Base-by-base conservation (phyloP, 140 eudicot genomes). In the Ambrosia hybrid region DNA sequence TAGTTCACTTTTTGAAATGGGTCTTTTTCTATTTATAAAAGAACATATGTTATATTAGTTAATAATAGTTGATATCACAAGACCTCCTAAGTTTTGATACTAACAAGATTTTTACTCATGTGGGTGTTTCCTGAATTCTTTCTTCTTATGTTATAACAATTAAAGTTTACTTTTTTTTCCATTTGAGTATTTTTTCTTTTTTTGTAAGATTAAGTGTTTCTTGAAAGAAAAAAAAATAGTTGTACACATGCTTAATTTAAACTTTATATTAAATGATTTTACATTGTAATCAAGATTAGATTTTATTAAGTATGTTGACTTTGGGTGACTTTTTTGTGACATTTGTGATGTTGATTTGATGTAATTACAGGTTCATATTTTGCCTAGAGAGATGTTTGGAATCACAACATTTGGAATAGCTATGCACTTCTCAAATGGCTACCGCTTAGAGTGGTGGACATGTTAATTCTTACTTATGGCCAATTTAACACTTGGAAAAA, bases 321-420 rank as follows among this genome's bases (percentile, higher is more conserved):
- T 41, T n/a, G 46, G 67, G 55, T 71, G 82, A 71, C 58, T 68
- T 73, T 38, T 59, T 0, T 57, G 76, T 59, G 68, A 33, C 70
- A 43, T 69, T 73, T 62, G 58, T 68, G 59, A 33, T 67, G 57
- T 11, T 73, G 66, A 30, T 69, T 80, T 57, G 38, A 62, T 57
- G 78, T 39, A 59, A 57, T 30, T 49, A 71, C 81, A 94, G 99
- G 96, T 90, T 56, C 99, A 94, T 84, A 83, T 94, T 68, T 77
- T 94, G 21, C 99, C 99, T 49, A 88, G 97, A 80, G 97, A 94
- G 86, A 87, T 88, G 93, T 87, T 94, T 80, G 97, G 99, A 9
- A 74, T 86, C 55, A 80, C 99, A 65, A 90, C 99, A 56, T 94
- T 90, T 83, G 86, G 91, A 41, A 65, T 90, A 56, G 96, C 91